Percentiles rank a stretch among this genome's conserved stretches.
phyloP scores from a whole-genome alignment of 306 rosid genomes.

The Parietaria judaica region DNA sequence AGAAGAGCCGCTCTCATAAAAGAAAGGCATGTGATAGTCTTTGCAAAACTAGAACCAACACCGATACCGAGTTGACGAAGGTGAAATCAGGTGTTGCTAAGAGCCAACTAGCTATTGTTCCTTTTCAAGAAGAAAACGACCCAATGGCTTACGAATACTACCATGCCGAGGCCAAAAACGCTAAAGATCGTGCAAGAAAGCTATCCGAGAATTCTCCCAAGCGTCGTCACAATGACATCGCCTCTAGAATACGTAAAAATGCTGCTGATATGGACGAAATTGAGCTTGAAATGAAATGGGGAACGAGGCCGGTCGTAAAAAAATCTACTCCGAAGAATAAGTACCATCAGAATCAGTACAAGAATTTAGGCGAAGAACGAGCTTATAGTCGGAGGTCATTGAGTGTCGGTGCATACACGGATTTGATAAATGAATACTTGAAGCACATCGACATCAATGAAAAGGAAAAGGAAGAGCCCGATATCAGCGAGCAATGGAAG shows the following conservation, averaged over 20 bases:
- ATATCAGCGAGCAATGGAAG: conserved; percentile 73
- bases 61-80: conserved; percentile 16
- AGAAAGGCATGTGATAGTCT: conserved; percentile 15
- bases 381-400: conserved; percentile 42
- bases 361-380: conserved; percentile 24
- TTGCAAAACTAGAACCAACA: conserved; percentile 21
- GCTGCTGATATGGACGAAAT: conserved; percentile 33
- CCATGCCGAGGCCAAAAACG: conserved; percentile 14
- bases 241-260: conserved; percentile 30
- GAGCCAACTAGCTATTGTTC: conserved; percentile 46
- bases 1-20: conserved; percentile 15
- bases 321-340: conserved; percentile 18
- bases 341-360: conserved; percentile 18
- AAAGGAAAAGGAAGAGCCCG: conserved; percentile 37
- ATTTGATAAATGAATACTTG: conserved; percentile 61
- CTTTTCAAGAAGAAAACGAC: conserved; percentile 31
- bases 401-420: conserved; percentile 68
- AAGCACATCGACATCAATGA: conserved; percentile 43
- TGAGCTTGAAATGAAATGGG: conserved; percentile 48
- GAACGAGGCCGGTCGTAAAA: conserved; percentile 27
- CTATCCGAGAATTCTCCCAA: conserved; percentile 22
- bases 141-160: conserved; percentile 23
- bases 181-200: conserved; percentile 26
- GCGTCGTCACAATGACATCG: conserved; percentile 28
- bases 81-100: conserved; percentile 22